Evolutionary conservation across 768 basidiomycete species (phyloP), one percentile per base, ranked within the genome.

Genomic region (Lactarius hengduanensis): DNA sequence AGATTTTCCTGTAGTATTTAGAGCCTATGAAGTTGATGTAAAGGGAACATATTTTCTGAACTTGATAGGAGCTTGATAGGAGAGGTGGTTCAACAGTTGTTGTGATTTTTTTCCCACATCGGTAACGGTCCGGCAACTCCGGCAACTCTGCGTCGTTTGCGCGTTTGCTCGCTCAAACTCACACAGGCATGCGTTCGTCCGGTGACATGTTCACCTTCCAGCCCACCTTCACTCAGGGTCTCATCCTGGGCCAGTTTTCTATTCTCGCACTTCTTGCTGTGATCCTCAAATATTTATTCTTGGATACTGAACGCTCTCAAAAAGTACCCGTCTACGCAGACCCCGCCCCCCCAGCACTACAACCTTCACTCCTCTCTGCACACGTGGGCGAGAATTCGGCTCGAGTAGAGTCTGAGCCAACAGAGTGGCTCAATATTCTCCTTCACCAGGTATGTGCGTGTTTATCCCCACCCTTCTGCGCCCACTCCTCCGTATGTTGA

Each of bases 171-270:
- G 10, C 54, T 9, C 38, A 2, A 50, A 40, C 40, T 40, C 47
- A 30, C 57, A 22, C n/a, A 2, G 15, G 41, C 40, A 63, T 67
- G 62, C 57, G 66, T 4, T 63, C 57, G 59, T 76, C 75, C 71
- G 85, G 83, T 73, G 88, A 87, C 77, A 74, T 92, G 57, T 84
- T 91, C 71, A 87, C 88, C 41, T 80, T 92, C 53, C 86, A 90
- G 71, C 92, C 90, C 26, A 95, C 93, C 1, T 99, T 99, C 78
- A 97, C 96, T 0, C 96, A 98, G 74, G 96, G 96, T 18, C 84
- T 99, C 41, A 80, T 99, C 45, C 78, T 98, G 54, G 96, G 96
- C 64, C 96, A 98, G 76, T 81, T 93, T 26, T 96, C 94, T 30
- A 89, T 99, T 71, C 80, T 94, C 54, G 72, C 90, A 59, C 82